Evolutionary conservation across 169 alveolate genomes (phyloP).

Genomic region (Eimeria nieschulzi): DNA sequence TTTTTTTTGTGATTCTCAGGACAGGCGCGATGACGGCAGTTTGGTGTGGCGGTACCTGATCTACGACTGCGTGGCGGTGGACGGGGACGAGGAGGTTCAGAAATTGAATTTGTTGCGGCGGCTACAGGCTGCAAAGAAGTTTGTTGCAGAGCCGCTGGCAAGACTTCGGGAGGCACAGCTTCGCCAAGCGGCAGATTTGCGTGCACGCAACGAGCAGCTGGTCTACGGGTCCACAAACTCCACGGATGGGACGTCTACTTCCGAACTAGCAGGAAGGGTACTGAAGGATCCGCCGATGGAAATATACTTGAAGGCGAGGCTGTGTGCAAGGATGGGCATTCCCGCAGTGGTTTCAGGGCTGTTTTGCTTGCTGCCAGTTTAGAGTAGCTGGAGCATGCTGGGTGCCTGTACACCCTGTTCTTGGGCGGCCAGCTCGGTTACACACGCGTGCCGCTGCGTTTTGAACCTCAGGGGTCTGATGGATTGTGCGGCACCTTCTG

Average conservation of each 20-base stretch:
- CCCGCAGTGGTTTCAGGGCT: neutral
- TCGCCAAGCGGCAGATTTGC: neutral
- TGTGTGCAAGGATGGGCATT: neutral
- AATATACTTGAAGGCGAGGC: conserved; percentile 27
- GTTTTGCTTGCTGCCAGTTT: no score
- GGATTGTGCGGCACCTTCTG: conserved; percentile 9
- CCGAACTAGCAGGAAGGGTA: neutral
- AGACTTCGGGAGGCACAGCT: conserved; percentile 5
- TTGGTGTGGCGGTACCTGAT: conserved; percentile 81
- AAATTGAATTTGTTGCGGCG: conserved; percentile 86
- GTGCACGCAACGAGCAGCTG: no score
- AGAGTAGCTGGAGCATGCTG: no score
- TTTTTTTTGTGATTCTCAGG: neutral
- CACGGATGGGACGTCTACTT: neutral
- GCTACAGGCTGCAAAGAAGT: conserved; percentile 83
- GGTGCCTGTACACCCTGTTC: no score
- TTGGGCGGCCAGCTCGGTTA: neutral
- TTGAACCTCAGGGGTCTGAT: neutral
- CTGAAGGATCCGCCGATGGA: conserved; percentile 19
- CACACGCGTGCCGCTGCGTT: neutral
- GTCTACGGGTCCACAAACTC: no score
- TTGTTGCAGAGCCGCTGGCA: conserved; percentile 81
- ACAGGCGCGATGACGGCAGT: conserved; percentile 27
- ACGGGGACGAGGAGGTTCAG: conserved; percentile 83
- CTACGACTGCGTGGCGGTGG: conserved; percentile 89